These are phyloP conservation scores for Citeromyces matritensis DNA, from an alignment of 805 yeast species.

Conservation along the genomic window DNA sequence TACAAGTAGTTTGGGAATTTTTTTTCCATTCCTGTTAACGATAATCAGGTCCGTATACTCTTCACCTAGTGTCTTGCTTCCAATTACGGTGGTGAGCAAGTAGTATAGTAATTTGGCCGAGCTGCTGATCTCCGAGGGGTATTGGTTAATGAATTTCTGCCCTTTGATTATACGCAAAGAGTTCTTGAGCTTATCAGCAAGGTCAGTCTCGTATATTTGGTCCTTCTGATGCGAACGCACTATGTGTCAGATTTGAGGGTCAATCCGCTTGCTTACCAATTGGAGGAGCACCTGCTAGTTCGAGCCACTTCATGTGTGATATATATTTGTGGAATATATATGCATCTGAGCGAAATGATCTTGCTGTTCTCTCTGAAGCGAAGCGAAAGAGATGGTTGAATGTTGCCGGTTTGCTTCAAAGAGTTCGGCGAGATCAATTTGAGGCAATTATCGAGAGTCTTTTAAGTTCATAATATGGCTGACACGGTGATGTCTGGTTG, in stretches of 20 bases:
- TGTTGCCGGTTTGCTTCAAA: no score
- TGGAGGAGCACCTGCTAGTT: constrained; percentile 76
- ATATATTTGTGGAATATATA: background rate
- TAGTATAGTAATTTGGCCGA: constrained; percentile 48
- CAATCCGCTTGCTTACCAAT: constrained; percentile 41
- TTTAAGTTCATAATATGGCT: no score
- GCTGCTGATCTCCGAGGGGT: constrained; percentile 46
- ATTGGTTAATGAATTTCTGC: constrained; percentile 47
- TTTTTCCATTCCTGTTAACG: constrained; percentile 35
- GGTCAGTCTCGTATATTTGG: constrained; percentile 43
- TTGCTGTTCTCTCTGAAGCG: no score
- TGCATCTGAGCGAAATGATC: no score
- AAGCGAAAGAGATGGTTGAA: no score
- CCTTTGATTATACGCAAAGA: constrained; percentile 40
- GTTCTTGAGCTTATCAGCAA: constrained; percentile 40
- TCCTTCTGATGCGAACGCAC: constrained; percentile 91
- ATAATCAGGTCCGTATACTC: constrained; percentile 79
- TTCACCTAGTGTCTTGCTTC: constrained; percentile 81
- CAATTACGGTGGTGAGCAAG: constrained; percentile 58
- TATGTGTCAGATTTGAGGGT: constrained; percentile 4
- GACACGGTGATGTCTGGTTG: no score
- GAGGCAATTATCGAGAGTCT: no score
- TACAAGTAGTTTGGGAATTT: constrained; percentile 22
- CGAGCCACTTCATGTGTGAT: constrained; percentile 9
- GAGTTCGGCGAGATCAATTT: no score